These are phyloP conservation scores for Cucurbita pepo DNA, from an alignment of 306 rosid genomes.

Conservation along the genomic window DNA sequence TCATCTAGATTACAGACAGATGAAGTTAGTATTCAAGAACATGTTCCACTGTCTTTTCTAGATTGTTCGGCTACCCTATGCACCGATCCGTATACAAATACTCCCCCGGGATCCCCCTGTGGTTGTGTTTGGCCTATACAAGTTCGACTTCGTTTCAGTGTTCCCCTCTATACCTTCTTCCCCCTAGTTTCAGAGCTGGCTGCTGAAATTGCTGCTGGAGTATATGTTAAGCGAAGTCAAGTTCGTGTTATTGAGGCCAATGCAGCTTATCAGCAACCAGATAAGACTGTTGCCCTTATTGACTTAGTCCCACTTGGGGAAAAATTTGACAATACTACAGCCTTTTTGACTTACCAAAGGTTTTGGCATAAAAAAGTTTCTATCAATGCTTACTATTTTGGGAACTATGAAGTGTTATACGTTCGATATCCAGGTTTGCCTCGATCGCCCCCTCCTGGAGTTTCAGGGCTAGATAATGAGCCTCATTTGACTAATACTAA, in stretches of 20 bases:
- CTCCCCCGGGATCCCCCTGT: constrained; percentile 93
- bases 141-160: constrained; percentile 62
- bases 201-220: constrained; percentile 42
- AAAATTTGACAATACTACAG: constrained; percentile 55
- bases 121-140: constrained; percentile 77
- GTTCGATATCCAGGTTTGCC: constrained; percentile 94
- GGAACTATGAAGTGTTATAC: constrained; percentile 72
- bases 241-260: constrained; percentile 79
- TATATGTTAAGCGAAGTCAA: constrained; percentile 69
- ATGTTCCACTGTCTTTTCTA: constrained; percentile 17
- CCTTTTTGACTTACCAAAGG: constrained; percentile 52
- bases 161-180: constrained; percentile 68
- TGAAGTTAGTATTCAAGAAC: background rate
- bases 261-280: constrained; percentile 56
- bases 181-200: constrained; percentile 79
- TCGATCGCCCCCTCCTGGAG: constrained; percentile 65
- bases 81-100: constrained; percentile 56
- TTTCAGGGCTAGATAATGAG: constrained; percentile 34
- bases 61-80: constrained; percentile 63
- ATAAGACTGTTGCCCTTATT: constrained; percentile 56
- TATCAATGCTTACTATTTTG: constrained; percentile 58
- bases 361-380: constrained; percentile 75
- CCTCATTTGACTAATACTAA: constrained; percentile 39
- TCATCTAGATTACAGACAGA: background rate
- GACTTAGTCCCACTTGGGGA: constrained; percentile 71